Evolutionary conservation across 495 filamentous ascomycete genomes (phyloP), one percentile per base, ranked within the genome.

Genomic region (Pyronema domesticum): DNA sequence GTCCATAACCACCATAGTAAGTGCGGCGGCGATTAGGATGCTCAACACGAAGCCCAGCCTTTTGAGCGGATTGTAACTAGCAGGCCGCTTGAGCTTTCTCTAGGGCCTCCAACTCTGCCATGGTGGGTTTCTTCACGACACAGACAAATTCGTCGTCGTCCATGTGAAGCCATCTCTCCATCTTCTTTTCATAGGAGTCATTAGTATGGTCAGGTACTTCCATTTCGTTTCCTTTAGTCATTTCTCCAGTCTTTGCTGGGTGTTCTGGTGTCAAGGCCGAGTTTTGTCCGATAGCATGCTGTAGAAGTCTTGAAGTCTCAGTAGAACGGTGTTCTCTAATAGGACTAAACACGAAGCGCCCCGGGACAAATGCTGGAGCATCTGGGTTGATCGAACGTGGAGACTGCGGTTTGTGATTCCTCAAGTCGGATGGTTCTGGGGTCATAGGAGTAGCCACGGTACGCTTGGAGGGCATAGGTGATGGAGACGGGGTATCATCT

Each of bases 81-180:
- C 39, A 2, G 1, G 39, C 39, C 39, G 39, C 39, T 17, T 7
- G 39, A 42, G 39, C 39, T 13, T 42, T 6, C 11, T 1, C 15
- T 17, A 2, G 11, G 2, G 39, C 39, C 15, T 17, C 11, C 3
- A 17, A 13, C 6, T 42, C 11, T 17, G 11, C 11, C 15, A 2
- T 1, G 11, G 39, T 13, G 6, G 15, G 39, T 17, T 13, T 13
- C 39, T 42, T 13, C 15, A 17, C 15, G 39, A 42, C 39, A 17
- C 39, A 42, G 39, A 47, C 56, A 47, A 48, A 55, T 18, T 51
- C 53, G n/a, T 55, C 52, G 36, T 58, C 53, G 18, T 30, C 23
- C 15, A 42, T 34, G 40, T 56, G 9, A 48, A 49, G 44, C 35
- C 44, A 46, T 36, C 37, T 50, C 49, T 57, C 49, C 49, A 55